A percentile compares a stretch with the other conserved stretches of the same genome.
Evolutionary conservation across 106 monocot species (phyloP).

Genomic region (Allium cepa): DNA sequence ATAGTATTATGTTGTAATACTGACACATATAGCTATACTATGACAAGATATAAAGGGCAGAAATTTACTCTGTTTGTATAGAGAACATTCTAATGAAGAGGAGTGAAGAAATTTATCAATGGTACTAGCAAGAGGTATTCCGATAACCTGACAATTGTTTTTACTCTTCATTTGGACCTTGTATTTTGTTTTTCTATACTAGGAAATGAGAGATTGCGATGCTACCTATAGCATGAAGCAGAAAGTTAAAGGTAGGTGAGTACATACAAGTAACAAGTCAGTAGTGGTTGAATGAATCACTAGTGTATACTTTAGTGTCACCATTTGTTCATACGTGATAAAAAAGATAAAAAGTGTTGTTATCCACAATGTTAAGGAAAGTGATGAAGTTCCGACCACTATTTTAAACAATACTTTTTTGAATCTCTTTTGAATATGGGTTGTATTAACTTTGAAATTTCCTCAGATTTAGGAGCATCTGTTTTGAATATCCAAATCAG

Average conservation of each 20-base stretch:
- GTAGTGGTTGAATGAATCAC: constrained; percentile 1
- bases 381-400: not conserved
- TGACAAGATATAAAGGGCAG: not conserved
- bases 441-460: no score
- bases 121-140: not conserved
- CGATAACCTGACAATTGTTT: not conserved
- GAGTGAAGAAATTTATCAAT: not conserved
- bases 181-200: not conserved
- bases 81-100: constrained; percentile 1
- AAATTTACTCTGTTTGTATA: constrained; percentile 14
- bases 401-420: not conserved
- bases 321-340: no score
- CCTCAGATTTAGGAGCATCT: no score
- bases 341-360: no score
- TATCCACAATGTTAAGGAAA: not conserved
- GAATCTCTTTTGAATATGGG: no score
- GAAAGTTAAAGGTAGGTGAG: not conserved
- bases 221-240: not conserved
- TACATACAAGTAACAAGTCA: no score
- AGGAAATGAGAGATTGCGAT: not conserved
- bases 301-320: not conserved
- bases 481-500: no score
- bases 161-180: not conserved
- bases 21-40: not conserved
- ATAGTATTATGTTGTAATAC: not conserved